A percentile compares a stretch with the other conserved stretches of the same genome.
These are phyloP conservation scores for Saitozyma podzolica DNA, from an alignment of 768 basidiomycete species.

Conservation along the genomic window DNA sequence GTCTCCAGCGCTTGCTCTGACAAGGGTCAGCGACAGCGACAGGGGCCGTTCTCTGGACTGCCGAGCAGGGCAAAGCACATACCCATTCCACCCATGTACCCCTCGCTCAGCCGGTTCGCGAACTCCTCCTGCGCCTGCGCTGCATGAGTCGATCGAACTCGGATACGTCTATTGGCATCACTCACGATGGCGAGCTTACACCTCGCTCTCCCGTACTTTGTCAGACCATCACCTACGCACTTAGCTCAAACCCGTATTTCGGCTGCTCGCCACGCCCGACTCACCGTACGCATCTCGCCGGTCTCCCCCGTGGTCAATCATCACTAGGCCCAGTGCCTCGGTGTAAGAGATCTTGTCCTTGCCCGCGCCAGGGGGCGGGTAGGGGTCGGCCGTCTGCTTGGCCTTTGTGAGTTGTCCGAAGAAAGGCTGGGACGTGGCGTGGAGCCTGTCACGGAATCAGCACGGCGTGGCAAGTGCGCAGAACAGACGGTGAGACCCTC, in stretches of 20 bases:
- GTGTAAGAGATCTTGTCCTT: conserved; percentile 71
- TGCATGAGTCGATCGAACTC: background rate
- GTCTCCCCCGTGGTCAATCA: conserved; percentile 82
- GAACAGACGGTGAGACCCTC: too few relatives aligned
- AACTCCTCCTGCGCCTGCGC: conserved; percentile 67
- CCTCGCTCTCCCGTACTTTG: conserved; percentile 76
- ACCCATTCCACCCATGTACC: conserved; percentile 67
- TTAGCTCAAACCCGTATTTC: conserved; percentile 33
- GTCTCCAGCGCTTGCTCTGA: conserved; percentile 64
- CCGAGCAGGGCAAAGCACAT: conserved; percentile 6
- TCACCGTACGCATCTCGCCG: conserved; percentile 67
- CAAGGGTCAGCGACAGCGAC: conserved; percentile 2
- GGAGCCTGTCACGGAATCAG: conserved; percentile 58
- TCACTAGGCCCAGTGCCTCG: conserved; percentile 78
- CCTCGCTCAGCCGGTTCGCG: conserved; percentile 69
- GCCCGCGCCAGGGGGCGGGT: conserved; percentile 58
- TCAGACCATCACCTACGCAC: conserved; percentile 68
- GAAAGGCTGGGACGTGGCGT: conserved; percentile 70
- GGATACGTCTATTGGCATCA: background rate
- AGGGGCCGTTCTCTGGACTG: background rate
- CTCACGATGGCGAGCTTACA: conserved; percentile 74
- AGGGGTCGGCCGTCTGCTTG: conserved; percentile 60
- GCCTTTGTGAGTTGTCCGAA: conserved; percentile 72
- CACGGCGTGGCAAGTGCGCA: too few relatives aligned
- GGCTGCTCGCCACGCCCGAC: conserved; percentile 51